phyloP scores from a whole-genome alignment of 2,329 filamentous ascomycete genomes.

The Aspergillus tubingensis region DNA sequence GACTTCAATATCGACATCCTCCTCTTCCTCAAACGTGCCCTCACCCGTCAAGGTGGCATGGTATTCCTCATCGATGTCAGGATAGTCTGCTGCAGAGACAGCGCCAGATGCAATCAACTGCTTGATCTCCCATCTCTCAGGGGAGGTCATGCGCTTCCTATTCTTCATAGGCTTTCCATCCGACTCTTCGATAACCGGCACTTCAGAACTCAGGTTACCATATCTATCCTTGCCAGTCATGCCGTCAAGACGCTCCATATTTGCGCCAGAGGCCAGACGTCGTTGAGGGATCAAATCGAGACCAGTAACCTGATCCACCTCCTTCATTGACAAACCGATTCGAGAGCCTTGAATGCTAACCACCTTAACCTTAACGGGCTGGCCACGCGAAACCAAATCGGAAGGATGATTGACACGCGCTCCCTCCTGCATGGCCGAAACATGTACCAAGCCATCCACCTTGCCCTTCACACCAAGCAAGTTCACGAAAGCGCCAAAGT shows the following conservation, averaged over 20 bases:
- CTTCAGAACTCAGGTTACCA: constrained; percentile 52
- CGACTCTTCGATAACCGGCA: constrained; percentile 66
- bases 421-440: constrained; percentile 83
- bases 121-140: constrained; percentile 95
- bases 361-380: constrained; percentile 90
- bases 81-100: constrained; percentile 88
- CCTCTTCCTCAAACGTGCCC: constrained; percentile 85
- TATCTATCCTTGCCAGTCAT: constrained; percentile 56
- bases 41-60: constrained; percentile 84
- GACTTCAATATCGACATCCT: constrained; percentile 96
- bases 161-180: constrained; percentile 60
- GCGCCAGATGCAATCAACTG: constrained; percentile 95
- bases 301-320: constrained; percentile 88
- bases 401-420: constrained; percentile 89
- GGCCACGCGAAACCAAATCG: constrained; percentile 77
- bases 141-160: constrained; percentile 93
- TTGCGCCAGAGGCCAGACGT: constrained; percentile 83
- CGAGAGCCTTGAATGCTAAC: constrained; percentile 78
- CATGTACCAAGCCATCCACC: constrained; percentile 89
- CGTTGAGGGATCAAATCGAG: constrained; percentile 77
- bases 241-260: constrained; percentile 78
- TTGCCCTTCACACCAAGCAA: constrained; percentile 83
- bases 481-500: constrained; percentile 95
- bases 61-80: constrained; percentile 92
- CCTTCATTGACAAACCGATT: constrained; percentile 93